A percentile compares a stretch with the other conserved stretches of the same genome.
These are phyloP conservation scores for Chlorophyllum brunneum DNA, from an alignment of 768 basidiomycete genomes.

Conservation along the genomic window DNA sequence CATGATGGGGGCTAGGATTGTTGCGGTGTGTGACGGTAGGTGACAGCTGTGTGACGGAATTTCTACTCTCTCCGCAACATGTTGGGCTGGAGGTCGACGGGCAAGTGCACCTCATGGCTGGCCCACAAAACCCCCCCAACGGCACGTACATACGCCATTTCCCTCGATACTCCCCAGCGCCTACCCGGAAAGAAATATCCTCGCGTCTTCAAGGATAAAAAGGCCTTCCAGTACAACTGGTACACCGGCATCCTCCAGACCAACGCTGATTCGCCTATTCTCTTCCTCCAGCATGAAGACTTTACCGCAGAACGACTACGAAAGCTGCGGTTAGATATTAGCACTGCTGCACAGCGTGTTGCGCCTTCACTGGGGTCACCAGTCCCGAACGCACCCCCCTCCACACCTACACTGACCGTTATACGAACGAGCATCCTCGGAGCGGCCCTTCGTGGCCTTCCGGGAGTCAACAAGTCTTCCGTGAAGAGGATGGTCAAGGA, in stretches of 20 bases:
- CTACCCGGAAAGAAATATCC: conserved; percentile 52
- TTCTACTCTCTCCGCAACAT: conserved; percentile 6
- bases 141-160: conserved; percentile 51
- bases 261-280: conserved; percentile 54
- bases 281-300: conserved; percentile 77
- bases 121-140: conserved; percentile 7
- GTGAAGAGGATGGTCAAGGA: conserved; percentile 52
- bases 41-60: conserved; percentile 5
- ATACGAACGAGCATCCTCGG: conserved; percentile 80
- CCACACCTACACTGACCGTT: conserved; percentile 56
- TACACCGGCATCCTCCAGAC: conserved; percentile 69
- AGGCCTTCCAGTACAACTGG: conserved; percentile 76
- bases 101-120: not conserved
- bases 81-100: conserved; percentile 4
- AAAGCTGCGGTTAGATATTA: conserved; percentile 66
- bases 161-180: conserved; percentile 45
- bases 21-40: not conserved
- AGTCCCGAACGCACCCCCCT: conserved; percentile 25
- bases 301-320: conserved; percentile 67
- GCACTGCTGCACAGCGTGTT: conserved; percentile 46
- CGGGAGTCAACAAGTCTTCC: conserved; percentile 43
- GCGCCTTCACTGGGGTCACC: conserved; percentile 35
- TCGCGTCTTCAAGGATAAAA: conserved; percentile 75
- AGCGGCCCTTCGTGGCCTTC: conserved; percentile 64
- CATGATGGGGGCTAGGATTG: no score